Evolutionary conservation across 2,329 filamentous ascomycete species (phyloP), one percentile per base, ranked within the genome.

Genomic region (Ophiostoma sp.): DNA sequence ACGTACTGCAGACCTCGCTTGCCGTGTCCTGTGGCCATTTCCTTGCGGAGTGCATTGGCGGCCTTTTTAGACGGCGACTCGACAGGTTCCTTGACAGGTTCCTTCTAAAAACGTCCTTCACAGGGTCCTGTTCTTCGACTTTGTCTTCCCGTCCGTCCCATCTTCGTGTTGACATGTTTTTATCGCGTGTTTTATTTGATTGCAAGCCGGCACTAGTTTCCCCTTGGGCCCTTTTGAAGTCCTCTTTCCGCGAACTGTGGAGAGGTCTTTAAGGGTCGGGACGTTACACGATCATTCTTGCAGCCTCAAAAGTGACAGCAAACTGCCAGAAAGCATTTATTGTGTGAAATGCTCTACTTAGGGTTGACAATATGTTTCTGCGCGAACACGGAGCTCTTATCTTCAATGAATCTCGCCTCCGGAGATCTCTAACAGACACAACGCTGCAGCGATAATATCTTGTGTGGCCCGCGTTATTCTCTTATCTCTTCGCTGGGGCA

Each of bases 21-120:
- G 25, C 11, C 42, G 64, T 42, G 31, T 48, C 28, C 25, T 48
- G 8, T 5, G 42, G 64, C 42, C 64, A 33, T 28, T 33, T 50
- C 22, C 8, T 68, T 68, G 64, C 45, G 64, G 64, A 68, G 64
- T 68, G 36, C 61, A 42, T 66, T 66, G 61, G 61, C 36, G n/a
- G 4, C 15, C 12, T 28, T 11, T 28, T 36, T 15, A 61, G 55
- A n/a, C 11, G 36, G 36, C 59, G 11, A 17, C n/a, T 17, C 36
- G 19, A 19, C 7, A 39, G 57, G 7, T n/a, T n/a, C n/a, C 33
- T 36, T 36, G 33, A 36, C 33, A 36, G 33, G 8, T 17, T 45
- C 12, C 42, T 2, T 45, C 8, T 17, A 19, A 17, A 50, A 17
- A 6, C 17, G 45, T 50, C 7, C 2, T 28, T 55, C 9, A 12